These are phyloP conservation scores for Cladophialophora carrionii DNA, from an alignment of 2,329 filamentous ascomycete species.

Conservation along the genomic window DNA sequence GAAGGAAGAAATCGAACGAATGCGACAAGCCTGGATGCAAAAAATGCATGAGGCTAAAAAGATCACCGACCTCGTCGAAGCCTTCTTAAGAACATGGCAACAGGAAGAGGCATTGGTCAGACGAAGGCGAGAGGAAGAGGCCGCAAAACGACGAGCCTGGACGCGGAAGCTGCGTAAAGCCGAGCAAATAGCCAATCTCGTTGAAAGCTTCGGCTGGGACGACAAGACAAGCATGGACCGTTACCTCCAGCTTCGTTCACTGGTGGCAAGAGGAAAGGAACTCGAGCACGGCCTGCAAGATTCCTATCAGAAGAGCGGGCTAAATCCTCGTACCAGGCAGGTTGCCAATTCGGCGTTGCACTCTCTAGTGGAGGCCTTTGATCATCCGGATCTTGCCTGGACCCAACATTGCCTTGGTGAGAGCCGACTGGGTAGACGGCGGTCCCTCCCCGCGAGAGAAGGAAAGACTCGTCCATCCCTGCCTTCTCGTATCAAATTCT, in stretches of 20 bases:
- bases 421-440: neutral
- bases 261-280: conserved; percentile 9
- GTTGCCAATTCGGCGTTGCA: conserved; percentile 4
- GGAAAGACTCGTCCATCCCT: conserved; percentile 6
- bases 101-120: neutral
- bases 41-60: neutral
- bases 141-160: neutral
- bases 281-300: conserved; percentile 8
- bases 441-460: neutral
- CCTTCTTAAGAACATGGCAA: neutral
- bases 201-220: conserved; percentile 1
- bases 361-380: neutral
- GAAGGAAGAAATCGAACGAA: neutral
- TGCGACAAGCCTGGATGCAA: neutral
- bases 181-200: neutral
- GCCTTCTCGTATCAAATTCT: neutral
- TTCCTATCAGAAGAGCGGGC: conserved; percentile 1
- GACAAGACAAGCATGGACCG: conserved; percentile 12
- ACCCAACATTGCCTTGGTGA: neutral
- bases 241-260: neutral
- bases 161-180: neutral
- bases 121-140: neutral
- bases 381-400: neutral
- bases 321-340: conserved; percentile 1
- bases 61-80: neutral